Conservation (phyloP, 2,329 filamentous ascomycete species). For the Pyrenochaeta sp. region DNA sequence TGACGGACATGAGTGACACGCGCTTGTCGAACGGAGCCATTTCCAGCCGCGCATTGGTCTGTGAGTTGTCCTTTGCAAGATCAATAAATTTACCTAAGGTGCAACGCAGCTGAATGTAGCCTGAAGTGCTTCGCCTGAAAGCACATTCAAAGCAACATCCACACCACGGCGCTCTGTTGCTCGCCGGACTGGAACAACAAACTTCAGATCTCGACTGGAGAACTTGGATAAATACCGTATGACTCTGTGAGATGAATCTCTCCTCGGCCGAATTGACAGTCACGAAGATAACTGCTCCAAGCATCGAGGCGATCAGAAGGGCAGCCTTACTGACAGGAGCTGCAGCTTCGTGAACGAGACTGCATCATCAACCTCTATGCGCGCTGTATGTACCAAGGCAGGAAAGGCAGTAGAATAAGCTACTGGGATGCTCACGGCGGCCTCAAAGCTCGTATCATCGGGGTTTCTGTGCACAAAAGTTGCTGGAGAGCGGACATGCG, state of each 20-base stretch:
- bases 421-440: conserved; percentile 25
- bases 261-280: conserved; percentile 27
- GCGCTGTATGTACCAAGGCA: conserved; percentile 19
- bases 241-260: conserved; percentile 6
- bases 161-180: conserved; percentile 34
- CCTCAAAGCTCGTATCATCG: conserved; percentile 15
- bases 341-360: conserved; percentile 43
- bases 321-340: conserved; percentile 14
- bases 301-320: conserved; percentile 15
- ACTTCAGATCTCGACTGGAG: conserved; percentile 25
- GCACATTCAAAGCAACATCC: conserved; percentile 40
- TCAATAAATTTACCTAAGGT: conserved; percentile 28
- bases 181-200: conserved; percentile 17
- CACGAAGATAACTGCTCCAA: conserved; percentile 34
- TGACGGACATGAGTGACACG: conserved; percentile 16
- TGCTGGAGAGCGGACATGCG: conserved; percentile 7
- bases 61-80: conserved; percentile 14
- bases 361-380: conserved; percentile 11
- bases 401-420: conserved; percentile 24
- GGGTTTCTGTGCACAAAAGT: conserved; percentile 15
- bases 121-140: conserved; percentile 34
- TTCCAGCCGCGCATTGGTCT: conserved; percentile 13
- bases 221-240: conserved; percentile 25
- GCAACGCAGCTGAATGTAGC: conserved; percentile 57
- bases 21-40: conserved; percentile 26